A percentile compares a stretch with the other conserved stretches of the same genome.
Evolutionary conservation across 257 asterid genomes (phyloP).

Genomic region (Jacaranda copaia): DNA sequence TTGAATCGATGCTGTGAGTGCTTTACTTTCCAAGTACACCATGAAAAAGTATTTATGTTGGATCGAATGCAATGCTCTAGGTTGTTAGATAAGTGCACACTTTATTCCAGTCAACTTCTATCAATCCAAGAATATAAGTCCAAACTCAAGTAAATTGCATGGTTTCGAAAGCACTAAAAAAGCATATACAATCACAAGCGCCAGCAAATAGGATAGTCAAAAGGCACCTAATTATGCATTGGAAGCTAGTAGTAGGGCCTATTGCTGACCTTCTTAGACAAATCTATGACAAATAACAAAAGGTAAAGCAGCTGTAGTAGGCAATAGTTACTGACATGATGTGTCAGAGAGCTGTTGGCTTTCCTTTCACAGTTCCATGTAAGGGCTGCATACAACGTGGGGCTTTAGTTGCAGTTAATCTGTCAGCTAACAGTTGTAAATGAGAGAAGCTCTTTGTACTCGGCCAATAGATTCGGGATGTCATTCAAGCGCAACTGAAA

Average conservation of each 20-base stretch:
- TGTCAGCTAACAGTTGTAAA: constrained; percentile 42
- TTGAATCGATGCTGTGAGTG: constrained; percentile 26
- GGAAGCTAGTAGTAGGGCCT: neutral
- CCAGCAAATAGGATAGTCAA: neutral
- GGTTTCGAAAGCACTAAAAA: neutral
- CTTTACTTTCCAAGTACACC: constrained; percentile 7
- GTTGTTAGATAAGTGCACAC: neutral
- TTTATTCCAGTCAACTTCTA: neutral
- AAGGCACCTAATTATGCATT: neutral
- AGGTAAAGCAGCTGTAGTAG: constrained; percentile 3
- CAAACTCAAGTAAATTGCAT: neutral
- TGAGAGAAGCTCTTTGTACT: constrained; percentile 71
- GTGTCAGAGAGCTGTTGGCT: too few relatives aligned
- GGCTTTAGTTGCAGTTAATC: constrained; percentile 20
- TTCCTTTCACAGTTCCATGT: neutral
- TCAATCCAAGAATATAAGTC: neutral
- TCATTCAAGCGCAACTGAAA: constrained; percentile 83
- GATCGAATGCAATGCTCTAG: neutral
- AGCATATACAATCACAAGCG: neutral
- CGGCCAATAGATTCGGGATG: constrained; percentile 65
- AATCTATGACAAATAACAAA: constrained; percentile 2
- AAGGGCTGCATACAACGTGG: neutral
- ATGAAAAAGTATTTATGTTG: neutral
- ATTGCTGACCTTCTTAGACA: neutral
- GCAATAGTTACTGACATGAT: neutral